Evolutionary conservation across 2,329 filamentous ascomycete genomes (phyloP), one percentile per base, ranked within the genome.

Genomic region (Colletotrichum sp.): DNA sequence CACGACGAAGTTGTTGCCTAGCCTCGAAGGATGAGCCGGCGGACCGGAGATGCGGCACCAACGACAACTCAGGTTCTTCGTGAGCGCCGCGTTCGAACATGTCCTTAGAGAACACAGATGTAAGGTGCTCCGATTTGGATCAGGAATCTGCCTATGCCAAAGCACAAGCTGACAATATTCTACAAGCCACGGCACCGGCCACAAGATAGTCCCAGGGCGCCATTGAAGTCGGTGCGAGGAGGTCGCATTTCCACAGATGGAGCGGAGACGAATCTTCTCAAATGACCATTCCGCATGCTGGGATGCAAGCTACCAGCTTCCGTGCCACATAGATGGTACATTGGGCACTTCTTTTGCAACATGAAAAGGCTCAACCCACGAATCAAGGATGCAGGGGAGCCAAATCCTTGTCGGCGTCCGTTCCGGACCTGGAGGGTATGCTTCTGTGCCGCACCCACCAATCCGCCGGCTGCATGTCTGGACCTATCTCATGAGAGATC

Each of bases 1-100:
- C n/a, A 13, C 43, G 10, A 16, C 9, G 13, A 3, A n/a, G 30
- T 26, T 14, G n/a, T 18, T 24, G 7, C 4, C 34, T 32, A 24
- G 59, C 36, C 10, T 64, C 28, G n/a, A 67, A 34, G 36, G 39
- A 75, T 75, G 74, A 76, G 39, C 72, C 61, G 72, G 63, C 61
- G 71, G 71, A 71, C 74, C 30, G 66, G 61, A 75, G 30, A 59
- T 63, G 67, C 21, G 34, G 30, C 39, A 55, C 48, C 39, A 52
- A 30, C 55, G 16, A 21, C 32, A 57, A 16, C 30, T n/a, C 34
- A 36, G 26, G 26, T 7, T 26, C 60, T 59, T 30, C 9, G 24
- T 18, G 30, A 65, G 26, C 7, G n/a, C 43, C n/a, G 43, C n/a
- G n/a, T 52, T 21, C 43, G n/a, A 52, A 13, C 4, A 52, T 21